phyloP scores from a whole-genome alignment of 2,329 filamentous ascomycete genomes.

The Penicillium sp. region DNA sequence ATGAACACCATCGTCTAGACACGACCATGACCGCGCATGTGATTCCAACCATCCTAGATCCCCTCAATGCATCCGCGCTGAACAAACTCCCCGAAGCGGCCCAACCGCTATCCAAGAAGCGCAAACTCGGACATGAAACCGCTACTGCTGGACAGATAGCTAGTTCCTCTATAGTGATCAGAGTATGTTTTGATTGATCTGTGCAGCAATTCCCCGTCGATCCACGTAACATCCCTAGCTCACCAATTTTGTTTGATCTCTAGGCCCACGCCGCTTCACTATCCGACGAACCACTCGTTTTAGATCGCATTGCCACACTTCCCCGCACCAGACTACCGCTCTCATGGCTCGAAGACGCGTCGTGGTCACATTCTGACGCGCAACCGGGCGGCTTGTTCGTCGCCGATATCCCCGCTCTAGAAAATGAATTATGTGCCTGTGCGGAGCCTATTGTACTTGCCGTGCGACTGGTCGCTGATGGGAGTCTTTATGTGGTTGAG shows the following conservation, averaged over 20 bases:
- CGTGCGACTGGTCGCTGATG: slow-evolving; percentile 30
- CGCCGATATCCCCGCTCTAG: slow-evolving; percentile 39
- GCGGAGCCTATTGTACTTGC: slow-evolving; percentile 34
- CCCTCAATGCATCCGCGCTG: slow-evolving; percentile 33
- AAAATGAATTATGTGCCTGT: slow-evolving; percentile 26
- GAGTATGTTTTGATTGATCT: slow-evolving; percentile 23
- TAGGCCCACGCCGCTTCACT: slow-evolving; percentile 39
- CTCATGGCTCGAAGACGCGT: slow-evolving; percentile 41
- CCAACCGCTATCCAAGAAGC: slow-evolving; percentile 34
- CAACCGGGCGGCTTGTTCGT: slow-evolving; percentile 40
- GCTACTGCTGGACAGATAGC: slow-evolving; percentile 18
- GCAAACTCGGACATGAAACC: slow-evolving; percentile 28
- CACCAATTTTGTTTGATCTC: background rate
- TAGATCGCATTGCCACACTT: slow-evolving; percentile 38
- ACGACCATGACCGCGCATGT: slow-evolving; percentile 40
- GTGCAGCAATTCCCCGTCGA: background rate
- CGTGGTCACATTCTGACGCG: slow-evolving; percentile 27
- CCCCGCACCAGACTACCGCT: slow-evolving; percentile 40
- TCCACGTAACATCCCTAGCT: background rate
- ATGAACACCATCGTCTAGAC: slow-evolving; percentile 26
- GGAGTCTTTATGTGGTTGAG: slow-evolving; percentile 41
- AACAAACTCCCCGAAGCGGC: slow-evolving; percentile 31
- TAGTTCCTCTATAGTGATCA: slow-evolving; percentile 32
- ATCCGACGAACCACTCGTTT: slow-evolving; percentile 34
- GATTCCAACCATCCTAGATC: slow-evolving; percentile 33